These are phyloP conservation scores for Coniosporium apollinis DNA, from an alignment of 495 filamentous ascomycete species.

Conservation along the genomic window DNA sequence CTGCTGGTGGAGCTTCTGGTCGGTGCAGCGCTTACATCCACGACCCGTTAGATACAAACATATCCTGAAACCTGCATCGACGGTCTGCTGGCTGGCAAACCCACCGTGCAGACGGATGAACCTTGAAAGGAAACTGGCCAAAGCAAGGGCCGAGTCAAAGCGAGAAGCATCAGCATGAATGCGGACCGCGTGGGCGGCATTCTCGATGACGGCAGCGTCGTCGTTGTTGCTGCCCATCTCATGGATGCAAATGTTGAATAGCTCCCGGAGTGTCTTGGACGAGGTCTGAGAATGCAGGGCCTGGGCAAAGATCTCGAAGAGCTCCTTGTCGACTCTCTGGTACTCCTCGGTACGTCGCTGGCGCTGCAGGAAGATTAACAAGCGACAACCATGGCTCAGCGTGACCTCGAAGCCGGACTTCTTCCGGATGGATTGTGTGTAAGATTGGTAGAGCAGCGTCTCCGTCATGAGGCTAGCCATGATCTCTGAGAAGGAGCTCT, in stretches of 20 bases:
- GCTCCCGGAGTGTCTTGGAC: constrained; percentile 7
- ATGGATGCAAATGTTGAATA: constrained; percentile 13
- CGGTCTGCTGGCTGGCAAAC: constrained; percentile 30
- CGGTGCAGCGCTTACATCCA: constrained; percentile 24
- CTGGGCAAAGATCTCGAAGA: constrained; percentile 38
- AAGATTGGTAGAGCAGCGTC: constrained; percentile 39
- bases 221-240: constrained; percentile 6
- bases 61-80: constrained; percentile 38
- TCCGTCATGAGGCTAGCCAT: constrained; percentile 41
- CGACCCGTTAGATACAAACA: constrained; percentile 36
- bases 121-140: constrained; percentile 36
- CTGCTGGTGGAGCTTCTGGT: constrained; percentile 26
- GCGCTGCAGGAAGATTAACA: constrained; percentile 35
- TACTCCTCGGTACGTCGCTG: too few species aligned
- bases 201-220: constrained; percentile 10
- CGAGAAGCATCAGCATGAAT: constrained; percentile 9
- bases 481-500: constrained; percentile 35
- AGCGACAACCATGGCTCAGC: constrained; percentile 31
- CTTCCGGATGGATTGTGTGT: too few species aligned
- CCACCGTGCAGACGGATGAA: constrained; percentile 39
- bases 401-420: constrained; percentile 19
- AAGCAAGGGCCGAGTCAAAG: constrained; percentile 35
- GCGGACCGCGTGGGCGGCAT: constrained; percentile 5
- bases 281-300: constrained; percentile 33
- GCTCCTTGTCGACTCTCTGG: constrained; percentile 34